Evolutionary conservation across 257 asterid genomes (phyloP).

Genomic region (Perilla frutescens): DNA sequence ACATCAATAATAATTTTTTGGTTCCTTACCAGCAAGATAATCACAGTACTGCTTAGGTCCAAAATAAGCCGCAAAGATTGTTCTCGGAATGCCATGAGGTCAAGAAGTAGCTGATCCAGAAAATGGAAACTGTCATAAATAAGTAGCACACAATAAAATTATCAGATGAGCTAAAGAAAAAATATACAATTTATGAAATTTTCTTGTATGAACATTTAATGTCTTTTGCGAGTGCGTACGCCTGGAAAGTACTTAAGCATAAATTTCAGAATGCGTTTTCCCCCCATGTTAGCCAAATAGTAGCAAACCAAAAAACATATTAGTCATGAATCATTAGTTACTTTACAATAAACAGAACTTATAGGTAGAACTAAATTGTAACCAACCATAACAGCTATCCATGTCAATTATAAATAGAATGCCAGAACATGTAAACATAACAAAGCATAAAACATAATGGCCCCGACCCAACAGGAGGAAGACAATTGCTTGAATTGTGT

Average conservation of each 20-base stretch:
- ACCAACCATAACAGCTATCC: constrained; percentile 26
- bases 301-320: constrained; percentile 4
- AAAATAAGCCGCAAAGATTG: constrained; percentile 96
- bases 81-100: constrained; percentile 97
- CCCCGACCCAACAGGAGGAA: constrained; percentile 2
- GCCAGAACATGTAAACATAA: constrained; percentile 21
- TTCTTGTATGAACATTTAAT: constrained; percentile 8
- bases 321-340: constrained; percentile 15
- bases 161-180: constrained; percentile 21
- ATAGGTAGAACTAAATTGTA: constrained; percentile 17
- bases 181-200: constrained; percentile 2
- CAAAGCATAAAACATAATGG: neutral
- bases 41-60: constrained; percentile 98
- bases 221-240: constrained; percentile 18
- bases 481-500: neutral
- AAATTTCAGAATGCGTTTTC: neutral
- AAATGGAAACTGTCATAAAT: constrained; percentile 32
- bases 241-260: constrained; percentile 18
- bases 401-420: neutral
- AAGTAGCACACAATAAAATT: constrained; percentile 5
- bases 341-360: neutral
- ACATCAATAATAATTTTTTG: constrained; percentile 25
- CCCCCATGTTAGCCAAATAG: constrained; percentile 23
- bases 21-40: constrained; percentile 90
- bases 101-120: constrained; percentile 88